Evolutionary conservation across 805 yeast genomes (phyloP).

Genomic region (Ogataea nakhonphanomensis): DNA sequence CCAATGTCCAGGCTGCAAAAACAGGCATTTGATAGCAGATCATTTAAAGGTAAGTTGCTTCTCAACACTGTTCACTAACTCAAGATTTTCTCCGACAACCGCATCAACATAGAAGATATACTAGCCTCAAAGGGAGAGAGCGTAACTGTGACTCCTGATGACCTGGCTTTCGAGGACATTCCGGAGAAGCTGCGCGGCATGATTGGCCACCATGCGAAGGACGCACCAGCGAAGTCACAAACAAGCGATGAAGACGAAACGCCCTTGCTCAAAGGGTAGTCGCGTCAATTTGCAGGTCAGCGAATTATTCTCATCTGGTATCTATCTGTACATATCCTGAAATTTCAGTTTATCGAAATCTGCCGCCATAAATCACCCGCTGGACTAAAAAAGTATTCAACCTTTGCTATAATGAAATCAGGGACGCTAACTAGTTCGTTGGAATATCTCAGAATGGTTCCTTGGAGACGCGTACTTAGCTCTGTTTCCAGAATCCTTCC

Average conservation of each 20-base stretch:
- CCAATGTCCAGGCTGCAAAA: constrained; percentile 88
- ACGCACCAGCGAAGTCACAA: constrained; percentile 49
- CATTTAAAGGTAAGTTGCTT: constrained; percentile 51
- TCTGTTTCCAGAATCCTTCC: constrained; percentile 9
- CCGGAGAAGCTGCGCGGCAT: constrained; percentile 50
- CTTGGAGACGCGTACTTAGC: constrained; percentile 12
- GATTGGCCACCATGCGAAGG: constrained; percentile 67
- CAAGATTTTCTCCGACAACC: constrained; percentile 74
- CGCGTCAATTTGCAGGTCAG: background rate
- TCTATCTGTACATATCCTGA: background rate
- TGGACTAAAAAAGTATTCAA: constrained; percentile 6
- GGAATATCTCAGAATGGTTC: constrained; percentile 8
- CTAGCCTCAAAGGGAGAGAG: constrained; percentile 72
- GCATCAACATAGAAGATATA: constrained; percentile 77
- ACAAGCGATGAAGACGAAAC: constrained; percentile 1
- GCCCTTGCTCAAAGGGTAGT: constrained; percentile 4
- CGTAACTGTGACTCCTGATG: constrained; percentile 60
- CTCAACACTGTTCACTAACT: constrained; percentile 2
- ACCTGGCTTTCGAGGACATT: constrained; percentile 65
- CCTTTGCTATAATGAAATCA: constrained; percentile 17
- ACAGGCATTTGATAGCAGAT: constrained; percentile 88
- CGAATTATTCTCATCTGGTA: background rate
- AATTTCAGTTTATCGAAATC: constrained; percentile 1
- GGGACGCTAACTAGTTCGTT: constrained; percentile 12
- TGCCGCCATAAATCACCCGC: constrained; percentile 6